Evolutionary conservation across 2,329 filamentous ascomycete species (phyloP).

Genomic region (Fusarium chlamydosporum): DNA sequence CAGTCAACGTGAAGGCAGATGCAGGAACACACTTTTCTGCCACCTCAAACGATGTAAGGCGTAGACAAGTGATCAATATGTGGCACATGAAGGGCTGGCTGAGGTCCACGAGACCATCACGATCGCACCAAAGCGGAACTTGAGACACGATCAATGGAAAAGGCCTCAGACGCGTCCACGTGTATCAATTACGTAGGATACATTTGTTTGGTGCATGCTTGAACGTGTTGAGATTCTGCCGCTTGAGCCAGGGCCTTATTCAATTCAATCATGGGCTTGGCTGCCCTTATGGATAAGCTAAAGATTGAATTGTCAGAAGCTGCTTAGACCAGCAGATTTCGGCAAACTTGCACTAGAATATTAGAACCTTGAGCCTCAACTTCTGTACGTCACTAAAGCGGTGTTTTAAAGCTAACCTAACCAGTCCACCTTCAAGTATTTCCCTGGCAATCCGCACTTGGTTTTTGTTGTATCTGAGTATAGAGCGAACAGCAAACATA

Average conservation of each 20-base stretch:
- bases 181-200: conserved; percentile 24
- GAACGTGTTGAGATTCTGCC: background rate
- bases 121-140: conserved; percentile 26
- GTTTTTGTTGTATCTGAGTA: conserved; percentile 3
- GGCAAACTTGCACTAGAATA: background rate
- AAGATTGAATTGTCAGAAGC: background rate
- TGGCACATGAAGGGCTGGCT: conserved; percentile 38
- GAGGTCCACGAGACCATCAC: conserved; percentile 40
- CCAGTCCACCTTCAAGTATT: background rate
- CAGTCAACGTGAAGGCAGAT: background rate
- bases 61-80: conserved; percentile 34
- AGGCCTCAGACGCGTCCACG: conserved; percentile 29
- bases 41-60: conserved; percentile 4
- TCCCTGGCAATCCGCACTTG: background rate
- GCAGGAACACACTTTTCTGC: conserved; percentile 9
- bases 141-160: conserved; percentile 35
- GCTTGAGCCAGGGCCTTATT: background rate
- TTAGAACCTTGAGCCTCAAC: conserved; percentile 6
- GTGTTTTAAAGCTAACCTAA: conserved; percentile 3
- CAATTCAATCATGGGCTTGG: background rate
- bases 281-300: background rate
- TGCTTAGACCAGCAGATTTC: background rate
- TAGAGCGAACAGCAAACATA: background rate
- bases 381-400: conserved; percentile 14
- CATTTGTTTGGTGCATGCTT: background rate